Base-by-base conservation (phyloP, 768 basidiomycete species). In the Pleurotus tuoliensis region DNA sequence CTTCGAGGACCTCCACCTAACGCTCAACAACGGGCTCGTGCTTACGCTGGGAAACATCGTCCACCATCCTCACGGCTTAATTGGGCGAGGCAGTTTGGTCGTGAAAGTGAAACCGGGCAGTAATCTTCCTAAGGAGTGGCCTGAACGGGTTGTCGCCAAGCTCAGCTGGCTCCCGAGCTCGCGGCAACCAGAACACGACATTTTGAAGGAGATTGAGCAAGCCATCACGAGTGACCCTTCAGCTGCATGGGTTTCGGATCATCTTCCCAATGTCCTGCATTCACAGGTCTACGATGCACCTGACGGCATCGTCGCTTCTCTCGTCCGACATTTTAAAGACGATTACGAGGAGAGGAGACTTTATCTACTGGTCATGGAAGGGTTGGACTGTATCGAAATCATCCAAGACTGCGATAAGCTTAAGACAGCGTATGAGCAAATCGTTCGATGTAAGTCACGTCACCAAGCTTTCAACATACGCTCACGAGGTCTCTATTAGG, bases 261-360 rank as follows among this genome's bases (percentile, higher is more conserved):
- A 53, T 41, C 51, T 53, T 20, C 51, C 51, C 11, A 53, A 39
- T 2, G 11, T 39, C 4, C 18, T 53, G n/a, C 18, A 41, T 25
- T 24, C 13, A 12, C 37, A 24, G n/a, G 39, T 16, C 6, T 11
- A 9, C 9, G 18, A 5, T 9, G 51, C 39, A n/a, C 15, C 16
- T 9, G 24, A n/a, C n/a, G 51, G 20, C 18, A 53, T 53, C n/a
- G 37, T 39, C 11, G 18, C 15, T 7, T 39, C 18, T 2, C 39
- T 53, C 1, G 6, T n/a, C 8, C 16, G 3, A 22, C 37, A 41
- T 8, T 53, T 53, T 41, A 25, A 25, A 25, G 30, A 51, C 27
- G 38, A 39, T 20, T 53, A 53, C 22, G 51, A 53, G 24, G n/a
- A 39, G 27, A 37, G 51, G 51, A 53, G 8, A 9, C 51, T 53